These are phyloP conservation scores for Fusarium veterinarium DNA, from an alignment of 2,329 filamentous ascomycete genomes.

Conservation along the genomic window DNA sequence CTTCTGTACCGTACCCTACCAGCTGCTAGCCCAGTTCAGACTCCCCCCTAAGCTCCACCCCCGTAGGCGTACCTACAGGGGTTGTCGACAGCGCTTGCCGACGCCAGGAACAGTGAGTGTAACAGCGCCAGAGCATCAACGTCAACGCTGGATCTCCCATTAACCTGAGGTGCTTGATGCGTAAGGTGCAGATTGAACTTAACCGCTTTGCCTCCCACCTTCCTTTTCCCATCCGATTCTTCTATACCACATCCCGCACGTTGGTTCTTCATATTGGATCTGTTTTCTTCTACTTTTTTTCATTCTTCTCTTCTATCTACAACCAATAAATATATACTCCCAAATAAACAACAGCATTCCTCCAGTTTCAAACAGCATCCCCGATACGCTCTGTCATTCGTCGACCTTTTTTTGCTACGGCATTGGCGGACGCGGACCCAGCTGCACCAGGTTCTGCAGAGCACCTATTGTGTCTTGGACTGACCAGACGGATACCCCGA, in stretches of 20 bases:
- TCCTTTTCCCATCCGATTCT: slow-evolving; percentile 17
- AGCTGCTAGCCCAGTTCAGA: neutral
- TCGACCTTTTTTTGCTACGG: slow-evolving; percentile 16
- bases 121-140: slow-evolving; percentile 22
- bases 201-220: slow-evolving; percentile 29
- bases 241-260: slow-evolving; percentile 29
- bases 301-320: neutral
- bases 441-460: slow-evolving; percentile 41
- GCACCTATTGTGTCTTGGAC: slow-evolving; percentile 15
- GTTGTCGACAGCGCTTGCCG: slow-evolving; percentile 25
- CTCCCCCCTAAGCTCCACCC: neutral
- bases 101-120: slow-evolving; percentile 33
- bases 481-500: slow-evolving; percentile 42
- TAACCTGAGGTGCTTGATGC: slow-evolving; percentile 12
- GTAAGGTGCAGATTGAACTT: slow-evolving; percentile 15
- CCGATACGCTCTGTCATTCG: slow-evolving; percentile 40
- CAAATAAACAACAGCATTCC: slow-evolving; percentile 10
- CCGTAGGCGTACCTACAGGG: slow-evolving; percentile 18
- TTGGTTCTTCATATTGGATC: slow-evolving; percentile 1
- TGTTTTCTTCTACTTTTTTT: slow-evolving; percentile 1
- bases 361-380: slow-evolving; percentile 22
- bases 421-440: slow-evolving; percentile 39
- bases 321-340: neutral
- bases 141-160: slow-evolving; percentile 24
- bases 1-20: neutral